Base-by-base conservation (phyloP, 257 asterid species). In the Lycium barbarum region DNA sequence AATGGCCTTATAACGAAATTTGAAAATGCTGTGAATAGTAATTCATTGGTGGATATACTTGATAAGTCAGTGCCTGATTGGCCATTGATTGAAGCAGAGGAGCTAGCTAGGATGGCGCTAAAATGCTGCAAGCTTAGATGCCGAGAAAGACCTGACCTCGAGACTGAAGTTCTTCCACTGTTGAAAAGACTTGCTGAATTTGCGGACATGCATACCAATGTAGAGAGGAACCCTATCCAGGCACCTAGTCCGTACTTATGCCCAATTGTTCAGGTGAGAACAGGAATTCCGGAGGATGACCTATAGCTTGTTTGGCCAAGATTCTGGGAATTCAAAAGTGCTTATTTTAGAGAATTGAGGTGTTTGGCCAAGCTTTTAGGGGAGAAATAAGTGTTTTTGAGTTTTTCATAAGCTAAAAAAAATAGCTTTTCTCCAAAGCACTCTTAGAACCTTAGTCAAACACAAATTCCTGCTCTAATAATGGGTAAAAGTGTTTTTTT, bases 81-180 rank as follows among this genome's bases (percentile, higher is more conserved):
- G 99, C 99, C 99, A 61, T 80, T 87, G 65, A 86, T 88, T 49
- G 92, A 91, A 90, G 93, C 95, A 22, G 88, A 90, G 78, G 96
- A 94, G 84, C 91, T 95, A 15, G 92, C 94, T 84, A 84, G 83
- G 54, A 70, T 92, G 55, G 98, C 96, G 1, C 86, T 94, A 59
- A 86, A 86, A 83, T 95, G 99, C 93, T 92, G 96, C 82, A 84
- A 83, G 12, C 92, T 95, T 51, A 91, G 95, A 86, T 95, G 99
- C 83, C 86, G 99, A 91, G 99, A 94, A 66, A 90, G 99, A 54
- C 99, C 99, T 2, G 98, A 95, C 84, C 99, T 95, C 83, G 97
- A 87, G 22, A 86, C 91, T 9, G 99, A 93, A 87, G 98, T 93
- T 51, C 84, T 95, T 88, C 98, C 99, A 0, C 79, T 90, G 74